These are phyloP conservation scores for Phytophthora sp. DNA, from an alignment of 352 stramenopile species.

Conservation along the genomic window DNA sequence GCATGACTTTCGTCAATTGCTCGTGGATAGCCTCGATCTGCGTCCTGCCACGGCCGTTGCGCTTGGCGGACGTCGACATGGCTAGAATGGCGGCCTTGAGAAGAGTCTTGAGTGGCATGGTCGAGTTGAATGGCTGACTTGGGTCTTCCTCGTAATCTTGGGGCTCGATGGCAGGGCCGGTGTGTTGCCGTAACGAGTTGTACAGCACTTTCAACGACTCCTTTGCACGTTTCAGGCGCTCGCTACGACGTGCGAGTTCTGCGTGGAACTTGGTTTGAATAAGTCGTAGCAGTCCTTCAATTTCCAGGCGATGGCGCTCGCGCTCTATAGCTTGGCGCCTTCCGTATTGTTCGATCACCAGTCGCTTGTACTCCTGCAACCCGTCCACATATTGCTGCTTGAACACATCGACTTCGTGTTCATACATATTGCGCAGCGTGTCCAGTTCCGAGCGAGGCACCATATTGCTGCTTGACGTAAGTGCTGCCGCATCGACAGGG, in stretches of 20 bases:
- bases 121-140: conserved; percentile 27
- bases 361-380: conserved; percentile 70
- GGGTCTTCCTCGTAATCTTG: neutral
- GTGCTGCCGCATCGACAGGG: neutral
- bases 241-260: conserved; percentile 56
- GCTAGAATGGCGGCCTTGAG: conserved; percentile 65
- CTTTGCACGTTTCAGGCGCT: conserved; percentile 58
- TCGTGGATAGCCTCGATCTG: conserved; percentile 59
- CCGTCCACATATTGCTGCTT: conserved; percentile 67
- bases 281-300: conserved; percentile 63
- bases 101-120: conserved; percentile 55
- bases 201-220: conserved; percentile 74
- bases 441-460: conserved; percentile 47
- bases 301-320: conserved; percentile 63
- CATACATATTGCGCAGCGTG: conserved; percentile 39
- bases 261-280: conserved; percentile 69
- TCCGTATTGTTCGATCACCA: conserved; percentile 78
- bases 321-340: conserved; percentile 59
- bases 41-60: conserved; percentile 38
- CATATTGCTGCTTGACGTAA: neutral
- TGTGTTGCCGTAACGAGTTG: conserved; percentile 38
- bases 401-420: conserved; percentile 47
- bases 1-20: conserved; percentile 17
- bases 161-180: neutral
- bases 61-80: conserved; percentile 66